Evolutionary conservation across 805 yeast genomes (phyloP).

Genomic region (Kuraishia piskuri): DNA sequence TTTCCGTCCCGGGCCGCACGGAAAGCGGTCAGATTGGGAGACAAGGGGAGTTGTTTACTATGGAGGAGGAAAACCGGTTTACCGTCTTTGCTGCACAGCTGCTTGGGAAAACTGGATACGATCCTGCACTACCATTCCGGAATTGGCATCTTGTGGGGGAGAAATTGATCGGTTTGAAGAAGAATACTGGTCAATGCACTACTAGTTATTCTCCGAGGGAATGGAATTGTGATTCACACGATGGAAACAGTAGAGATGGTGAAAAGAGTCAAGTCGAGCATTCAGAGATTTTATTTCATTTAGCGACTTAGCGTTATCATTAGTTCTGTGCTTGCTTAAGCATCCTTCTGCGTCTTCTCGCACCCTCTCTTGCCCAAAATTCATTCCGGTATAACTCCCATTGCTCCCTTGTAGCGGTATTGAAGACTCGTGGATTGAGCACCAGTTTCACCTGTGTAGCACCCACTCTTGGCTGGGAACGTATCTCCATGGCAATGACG

Average conservation of each 20-base stretch:
- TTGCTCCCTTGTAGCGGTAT: conserved; percentile 77
- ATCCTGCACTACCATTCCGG: not conserved
- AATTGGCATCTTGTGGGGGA: not conserved
- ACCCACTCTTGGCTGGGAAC: conserved; percentile 58
- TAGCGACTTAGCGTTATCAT: too few relatives aligned
- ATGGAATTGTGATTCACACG: not conserved
- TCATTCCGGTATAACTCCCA: conserved; percentile 94
- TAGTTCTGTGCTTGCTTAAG: not conserved
- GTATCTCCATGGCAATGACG: conserved; percentile 15
- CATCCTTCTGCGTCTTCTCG: conserved; percentile 38
- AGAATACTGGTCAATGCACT: not conserved
- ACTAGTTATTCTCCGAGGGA: not conserved
- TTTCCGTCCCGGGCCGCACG: not conserved
- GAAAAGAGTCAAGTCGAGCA: not conserved
- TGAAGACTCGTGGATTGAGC: conserved; percentile 73
- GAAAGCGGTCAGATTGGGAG: not conserved
- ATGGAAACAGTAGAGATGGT: not conserved
- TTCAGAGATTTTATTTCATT: not conserved
- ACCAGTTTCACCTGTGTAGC: conserved; percentile 74
- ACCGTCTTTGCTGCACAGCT: not conserved
- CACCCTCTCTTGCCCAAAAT: conserved; percentile 84
- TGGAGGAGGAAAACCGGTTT: not conserved
- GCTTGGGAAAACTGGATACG: not conserved
- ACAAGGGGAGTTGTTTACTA: not conserved
- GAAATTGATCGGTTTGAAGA: not conserved